Conservation (phyloP, 495 filamentous ascomycete genomes). For the Xeromyces bisporus region DNA sequence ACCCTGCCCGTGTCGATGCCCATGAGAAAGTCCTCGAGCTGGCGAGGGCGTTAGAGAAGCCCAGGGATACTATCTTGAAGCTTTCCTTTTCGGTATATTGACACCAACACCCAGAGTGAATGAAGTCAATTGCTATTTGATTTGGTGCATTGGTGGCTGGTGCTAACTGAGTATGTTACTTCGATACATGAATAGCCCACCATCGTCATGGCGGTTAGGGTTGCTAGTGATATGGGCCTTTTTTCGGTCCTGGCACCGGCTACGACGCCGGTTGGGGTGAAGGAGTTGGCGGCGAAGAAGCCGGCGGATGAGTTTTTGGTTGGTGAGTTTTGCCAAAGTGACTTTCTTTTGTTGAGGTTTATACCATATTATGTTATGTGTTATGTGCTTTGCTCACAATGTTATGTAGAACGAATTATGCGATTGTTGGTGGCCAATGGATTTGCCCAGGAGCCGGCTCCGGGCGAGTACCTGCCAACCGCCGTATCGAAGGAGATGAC, state of each 20-base stretch:
- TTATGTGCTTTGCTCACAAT: too few relatives aligned
- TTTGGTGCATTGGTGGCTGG: too few relatives aligned
- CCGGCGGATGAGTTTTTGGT: conserved; percentile 9
- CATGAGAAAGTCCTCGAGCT: conserved; percentile 4
- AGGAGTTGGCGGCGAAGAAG: conserved; percentile 7
- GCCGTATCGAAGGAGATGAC: conserved; percentile 8
- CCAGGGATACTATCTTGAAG: conserved; percentile 9
- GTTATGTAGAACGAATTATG: conserved; percentile 11
- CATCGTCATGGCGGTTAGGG: conserved; percentile 11
- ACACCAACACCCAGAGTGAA: not conserved
- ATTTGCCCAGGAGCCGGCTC: conserved; percentile 4
- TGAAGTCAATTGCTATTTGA: too few relatives aligned
- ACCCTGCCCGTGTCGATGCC: conserved; percentile 6
- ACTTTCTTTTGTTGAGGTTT: not conserved
- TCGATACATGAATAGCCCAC: conserved; percentile 6
- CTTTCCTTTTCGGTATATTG: conserved; percentile 5
- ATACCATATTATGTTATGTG: not conserved
- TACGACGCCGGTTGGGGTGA: conserved; percentile 3
- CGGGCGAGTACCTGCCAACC: conserved; percentile 6
- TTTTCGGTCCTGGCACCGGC: conserved; percentile 7
- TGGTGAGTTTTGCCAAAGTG: conserved; percentile 5
- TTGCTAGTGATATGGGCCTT: conserved; percentile 9
- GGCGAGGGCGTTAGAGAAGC: conserved; percentile 6
- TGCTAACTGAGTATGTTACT: not conserved
- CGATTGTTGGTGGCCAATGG: conserved; percentile 7